Conservation (phyloP, 2,329 filamentous ascomycete species). For the Dactylellina sp. region DNA sequence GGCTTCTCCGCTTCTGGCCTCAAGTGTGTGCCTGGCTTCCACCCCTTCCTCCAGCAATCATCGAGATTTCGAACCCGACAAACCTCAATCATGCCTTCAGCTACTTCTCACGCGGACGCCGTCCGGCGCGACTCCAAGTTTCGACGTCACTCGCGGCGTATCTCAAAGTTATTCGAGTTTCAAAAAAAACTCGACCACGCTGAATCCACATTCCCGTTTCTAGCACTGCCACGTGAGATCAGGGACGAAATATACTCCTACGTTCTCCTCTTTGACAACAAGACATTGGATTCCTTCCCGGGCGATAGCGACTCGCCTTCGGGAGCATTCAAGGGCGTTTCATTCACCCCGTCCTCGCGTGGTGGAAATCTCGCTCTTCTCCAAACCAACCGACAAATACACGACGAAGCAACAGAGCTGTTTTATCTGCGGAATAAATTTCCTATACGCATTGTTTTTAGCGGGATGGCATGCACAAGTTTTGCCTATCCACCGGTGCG, state of each 20-base stretch:
- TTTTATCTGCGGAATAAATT: constrained; percentile 39
- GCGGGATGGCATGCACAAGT: constrained; percentile 4
- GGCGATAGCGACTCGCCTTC: constrained; percentile 6
- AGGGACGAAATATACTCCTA: constrained; percentile 52
- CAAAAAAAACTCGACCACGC: constrained; percentile 9
- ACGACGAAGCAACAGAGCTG: constrained; percentile 34
- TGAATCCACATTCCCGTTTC: constrained; percentile 27
- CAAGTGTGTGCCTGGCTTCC: background rate
- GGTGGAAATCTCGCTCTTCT: constrained; percentile 29
- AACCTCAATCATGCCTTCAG: background rate
- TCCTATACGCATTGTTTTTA: constrained; percentile 35
- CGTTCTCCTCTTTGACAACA: constrained; percentile 31
- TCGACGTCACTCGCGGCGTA: constrained; percentile 26
- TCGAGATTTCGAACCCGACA: background rate
- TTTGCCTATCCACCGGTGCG: background rate
- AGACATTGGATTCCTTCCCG: constrained; percentile 12
- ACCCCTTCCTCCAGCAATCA: constrained; percentile 1
- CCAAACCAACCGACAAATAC: constrained; percentile 36
- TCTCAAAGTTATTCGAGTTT: constrained; percentile 12
- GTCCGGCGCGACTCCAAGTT: constrained; percentile 34
- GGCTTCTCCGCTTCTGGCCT: constrained; percentile 14
- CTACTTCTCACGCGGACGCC: background rate
- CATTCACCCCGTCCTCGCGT: constrained; percentile 12
- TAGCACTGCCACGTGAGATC: constrained; percentile 39
- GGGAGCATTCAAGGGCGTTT: constrained; percentile 30